Base-by-base conservation (phyloP, 805 yeast species). In the Yamadazyma sp. region DNA sequence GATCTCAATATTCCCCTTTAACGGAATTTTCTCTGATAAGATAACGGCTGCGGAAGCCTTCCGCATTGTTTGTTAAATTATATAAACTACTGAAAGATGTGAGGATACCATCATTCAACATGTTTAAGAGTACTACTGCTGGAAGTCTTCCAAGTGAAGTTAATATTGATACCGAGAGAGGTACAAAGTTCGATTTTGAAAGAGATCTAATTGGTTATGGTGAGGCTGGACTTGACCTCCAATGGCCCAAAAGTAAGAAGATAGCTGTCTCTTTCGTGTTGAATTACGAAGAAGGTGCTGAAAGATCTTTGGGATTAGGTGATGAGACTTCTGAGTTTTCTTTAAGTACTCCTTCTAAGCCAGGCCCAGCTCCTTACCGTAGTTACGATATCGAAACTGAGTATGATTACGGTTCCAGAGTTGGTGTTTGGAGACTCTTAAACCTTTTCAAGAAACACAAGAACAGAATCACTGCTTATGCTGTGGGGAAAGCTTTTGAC, bases 221-320 rank as follows among this genome's bases (percentile, higher is more conserved):
- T 6, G 59, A 54, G 35, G 39, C 41, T 20, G 48, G 53, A 4
- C 40, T 53, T 13, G 49, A 53, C 16, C 44, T 50, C 18, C 26
- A 46, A 38, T 54, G 54, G 52, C 57, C 59, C 3, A 37, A 46
- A 17, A 35, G 38, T 10, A 44, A 47, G 16, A 53, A 45, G 28
- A 41, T 52, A 12, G 59, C 59, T 2, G 40, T 54, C 15, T 44
- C 48, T 2, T 45, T 54, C 22, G 57, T 54, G 13, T 35, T 54
- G 29, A 54, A 54, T 33, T 53, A 54, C 28, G 59, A 54, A 37
- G 59, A 54, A 40, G 59, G 59, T 29, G 54, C 52, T 32, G 59
- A 54, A 38, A 46, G 50, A 41, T 38, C 44, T 7, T 41, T 46
- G 20, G 29, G 14, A 4, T 37, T 36, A 15, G 50, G 50, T 21